Evolutionary conservation across 2,329 filamentous ascomycete genomes (phyloP), one percentile per base, ranked within the genome.

Genomic region (Exophiala calicioides): DNA sequence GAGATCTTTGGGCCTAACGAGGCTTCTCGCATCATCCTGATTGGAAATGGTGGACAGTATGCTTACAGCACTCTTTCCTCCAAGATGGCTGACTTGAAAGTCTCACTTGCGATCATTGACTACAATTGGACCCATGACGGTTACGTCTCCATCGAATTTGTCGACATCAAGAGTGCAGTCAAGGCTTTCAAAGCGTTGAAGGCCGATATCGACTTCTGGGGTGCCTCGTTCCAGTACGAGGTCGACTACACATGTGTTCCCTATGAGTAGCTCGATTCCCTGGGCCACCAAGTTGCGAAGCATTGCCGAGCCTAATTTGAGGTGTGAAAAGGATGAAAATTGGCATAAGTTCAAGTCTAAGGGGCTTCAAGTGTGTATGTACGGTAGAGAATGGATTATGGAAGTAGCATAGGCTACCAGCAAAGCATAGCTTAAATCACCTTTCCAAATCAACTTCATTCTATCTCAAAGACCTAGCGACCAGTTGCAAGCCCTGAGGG

Each of bases 121-220:
- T 50, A 55, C 38, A 47, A 50, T 16, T 43, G 41, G 31, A 47
- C 49, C 15, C 31, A 9, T 19, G 57, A 57, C 16, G 48, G 48
- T 21, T 44, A 38, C 29, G 53, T 37, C 8, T 44, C 52, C 5
- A 45, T 59, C n/a, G 57, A 58, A 27, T 59, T 59, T 38, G 52
- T 50, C 27, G 46, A 53, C 18, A 40, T 59, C 31, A 51, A 57
- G 30, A 52, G 33, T 6, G 52, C 53, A 12, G 44, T 50, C 40
- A 51, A 50, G 18, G 55, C 56, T 9, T 36, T 13, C 9, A 38
- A 23, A 9, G 12, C 31, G 26, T 15, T 52, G 40, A 29, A 38
- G 39, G 33, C 8, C 12, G 40, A 45, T 13, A 19, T 15, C 9
- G 40, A 46, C 2, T n/a, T 48, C 35, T 38, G 32, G 23, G 20